Percentiles rank a stretch among this genome's conserved stretches.
These are phyloP conservation scores for Ceratobasidium papillatum DNA, from an alignment of 1,284 basidiomycete species.

Conservation along the genomic window DNA sequence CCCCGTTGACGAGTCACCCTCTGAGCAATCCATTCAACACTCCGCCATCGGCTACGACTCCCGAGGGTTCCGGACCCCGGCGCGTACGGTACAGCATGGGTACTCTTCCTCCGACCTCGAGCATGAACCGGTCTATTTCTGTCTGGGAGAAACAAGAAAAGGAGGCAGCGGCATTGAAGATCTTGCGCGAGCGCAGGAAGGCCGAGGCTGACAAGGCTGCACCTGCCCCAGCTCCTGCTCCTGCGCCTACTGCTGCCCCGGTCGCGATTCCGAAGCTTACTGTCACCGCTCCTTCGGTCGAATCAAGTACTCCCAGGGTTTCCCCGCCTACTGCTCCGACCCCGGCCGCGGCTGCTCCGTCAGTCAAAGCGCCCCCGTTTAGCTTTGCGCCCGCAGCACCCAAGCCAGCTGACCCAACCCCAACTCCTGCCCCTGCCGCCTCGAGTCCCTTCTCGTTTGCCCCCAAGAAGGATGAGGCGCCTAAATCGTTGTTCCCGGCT, in stretches of 20 bases:
- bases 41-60: slow-evolving; percentile 17
- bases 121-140: slow-evolving; percentile 6
- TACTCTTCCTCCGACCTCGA: slow-evolving; percentile 15
- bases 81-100: slow-evolving; percentile 28
- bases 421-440: slow-evolving; percentile 7
- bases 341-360: neutral
- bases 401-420: slow-evolving; percentile 18
- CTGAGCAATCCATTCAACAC: slow-evolving; percentile 31
- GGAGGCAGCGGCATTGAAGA: slow-evolving; percentile 24
- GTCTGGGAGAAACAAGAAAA: slow-evolving; percentile 33
- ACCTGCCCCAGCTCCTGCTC: slow-evolving; percentile 1
- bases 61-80: slow-evolving; percentile 20
- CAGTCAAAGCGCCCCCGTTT: slow-evolving; percentile 11
- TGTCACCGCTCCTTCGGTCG: slow-evolving; percentile 7
- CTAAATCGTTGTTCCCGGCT: slow-evolving; percentile 18
- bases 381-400: slow-evolving; percentile 20
- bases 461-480: slow-evolving; percentile 18
- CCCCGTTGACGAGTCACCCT: slow-evolving; percentile 13
- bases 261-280: neutral
- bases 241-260: neutral
- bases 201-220: slow-evolving; percentile 11
- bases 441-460: slow-evolving; percentile 28
- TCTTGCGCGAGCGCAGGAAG: slow-evolving; percentile 19
- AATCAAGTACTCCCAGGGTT: neutral
- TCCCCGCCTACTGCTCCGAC: neutral